Base-by-base conservation (phyloP, 176 grass and related monocot species). In the Oryza glumipatula region DNA sequence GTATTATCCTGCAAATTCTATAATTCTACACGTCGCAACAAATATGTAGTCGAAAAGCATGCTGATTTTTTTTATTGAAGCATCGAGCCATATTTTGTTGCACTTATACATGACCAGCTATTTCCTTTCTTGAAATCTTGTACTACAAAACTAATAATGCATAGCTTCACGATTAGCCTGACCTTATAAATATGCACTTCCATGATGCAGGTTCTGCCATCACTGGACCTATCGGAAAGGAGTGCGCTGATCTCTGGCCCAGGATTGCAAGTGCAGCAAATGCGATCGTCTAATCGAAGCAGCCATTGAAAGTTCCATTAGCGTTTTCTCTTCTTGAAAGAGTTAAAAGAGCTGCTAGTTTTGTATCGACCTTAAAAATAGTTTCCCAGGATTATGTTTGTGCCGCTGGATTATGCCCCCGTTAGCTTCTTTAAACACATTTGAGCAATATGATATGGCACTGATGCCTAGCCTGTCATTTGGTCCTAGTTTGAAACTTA, bases 221-320 rank as follows among this genome's bases (percentile, higher is more conserved):
- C 89, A 96, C 94, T 6, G 94, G 94, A 81, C 94, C 94, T 6
- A 96, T 96, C n/a, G 91, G 94, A 58, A 96, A 96, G 89, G 94
- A 96, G 65, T 96, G 94, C 0, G 94, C 94, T 45, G 94, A 93
- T 89, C 87, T 96, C 28, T 96, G 94, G 94, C 94, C 94, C 41
- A 96, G 94, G 85, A 96, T 96, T 23, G 94, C 94, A 28, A 93
- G 94, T 61, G 94, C 94, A 6, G 94, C 94, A 33, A 96, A 96
- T 63, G 94, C 94, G 0, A 96, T 96, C 0, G 94, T 96, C 24
- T 96, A 58, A 86, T 83, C 12, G 24, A 60, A 81, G 73, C 74
- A 73, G 45, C 21, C 49, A 67, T 35, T 41, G 61, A 7, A 26
- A 72, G 74, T 47, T 81, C 26, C 58, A 28, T 52, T 86, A 84